These are phyloP conservation scores for Capronia epimyces DNA, from an alignment of 2,329 filamentous ascomycete species.

Conservation along the genomic window DNA sequence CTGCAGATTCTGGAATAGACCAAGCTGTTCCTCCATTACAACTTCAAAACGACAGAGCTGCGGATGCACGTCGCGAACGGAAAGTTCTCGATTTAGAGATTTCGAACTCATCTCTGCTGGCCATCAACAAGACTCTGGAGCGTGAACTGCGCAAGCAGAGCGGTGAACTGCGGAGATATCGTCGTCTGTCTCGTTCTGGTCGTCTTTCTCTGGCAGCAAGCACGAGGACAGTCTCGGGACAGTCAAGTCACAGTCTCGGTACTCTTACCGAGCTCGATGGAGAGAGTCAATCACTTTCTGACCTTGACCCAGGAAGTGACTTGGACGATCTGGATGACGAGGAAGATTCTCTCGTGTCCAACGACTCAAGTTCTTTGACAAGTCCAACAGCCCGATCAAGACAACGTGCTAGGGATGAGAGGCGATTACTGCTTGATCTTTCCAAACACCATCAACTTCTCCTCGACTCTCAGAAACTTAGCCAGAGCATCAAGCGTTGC, in stretches of 20 bases:
- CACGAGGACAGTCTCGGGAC: slow-evolving; percentile 40
- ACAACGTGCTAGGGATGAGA: slow-evolving; percentile 70
- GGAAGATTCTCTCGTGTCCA: slow-evolving; percentile 32
- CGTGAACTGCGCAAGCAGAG: slow-evolving; percentile 87
- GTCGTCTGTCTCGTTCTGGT: slow-evolving; percentile 77
- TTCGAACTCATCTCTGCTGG: slow-evolving; percentile 87
- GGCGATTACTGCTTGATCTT: slow-evolving; percentile 75
- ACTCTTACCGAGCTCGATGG: slow-evolving; percentile 45
- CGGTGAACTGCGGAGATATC: slow-evolving; percentile 76
- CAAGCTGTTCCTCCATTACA: slow-evolving; percentile 32
- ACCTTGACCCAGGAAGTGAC: slow-evolving; percentile 29
- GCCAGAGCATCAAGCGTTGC: slow-evolving; percentile 85
- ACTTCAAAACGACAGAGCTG: slow-evolving; percentile 59
- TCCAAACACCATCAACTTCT: slow-evolving; percentile 84
- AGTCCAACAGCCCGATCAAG: slow-evolving; percentile 39
- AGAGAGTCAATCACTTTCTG: slow-evolving; percentile 35
- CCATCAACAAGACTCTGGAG: slow-evolving; percentile 90
- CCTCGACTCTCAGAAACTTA: slow-evolving; percentile 88
- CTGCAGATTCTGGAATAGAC: slow-evolving; percentile 30
- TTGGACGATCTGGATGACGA: slow-evolving; percentile 33
- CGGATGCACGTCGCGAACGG: slow-evolving; percentile 83
- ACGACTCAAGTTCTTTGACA: slow-evolving; percentile 31
- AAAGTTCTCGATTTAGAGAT: slow-evolving; percentile 97
- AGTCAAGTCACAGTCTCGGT: slow-evolving; percentile 39
- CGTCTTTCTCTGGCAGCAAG: slow-evolving; percentile 55